These are phyloP conservation scores for Apiospora marii DNA, from an alignment of 2,329 filamentous ascomycete genomes.

Conservation along the genomic window DNA sequence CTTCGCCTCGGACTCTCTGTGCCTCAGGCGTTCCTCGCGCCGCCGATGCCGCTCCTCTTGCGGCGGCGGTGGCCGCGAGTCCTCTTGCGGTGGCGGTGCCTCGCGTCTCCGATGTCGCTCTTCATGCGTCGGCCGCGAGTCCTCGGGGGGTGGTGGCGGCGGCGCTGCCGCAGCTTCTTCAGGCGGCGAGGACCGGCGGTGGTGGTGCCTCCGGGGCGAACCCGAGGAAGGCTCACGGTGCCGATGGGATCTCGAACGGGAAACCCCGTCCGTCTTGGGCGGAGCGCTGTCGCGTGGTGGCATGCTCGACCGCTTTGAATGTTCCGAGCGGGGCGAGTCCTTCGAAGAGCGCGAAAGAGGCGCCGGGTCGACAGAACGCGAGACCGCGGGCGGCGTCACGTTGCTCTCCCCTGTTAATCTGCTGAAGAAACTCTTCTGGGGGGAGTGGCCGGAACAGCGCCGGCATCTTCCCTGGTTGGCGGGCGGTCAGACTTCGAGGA, in stretches of 20 bases:
- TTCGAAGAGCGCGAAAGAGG: slow-evolving; percentile 18
- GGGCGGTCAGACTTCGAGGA: slow-evolving; percentile 22
- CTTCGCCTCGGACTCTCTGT: slow-evolving; percentile 14
- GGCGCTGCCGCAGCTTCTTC: neutral
- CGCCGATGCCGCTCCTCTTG: neutral
- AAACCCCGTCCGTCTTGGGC: neutral
- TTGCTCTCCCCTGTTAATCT: slow-evolving; percentile 14
- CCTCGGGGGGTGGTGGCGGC: neutral
- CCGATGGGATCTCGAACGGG: slow-evolving; percentile 15
- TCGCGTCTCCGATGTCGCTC: slow-evolving; percentile 1
- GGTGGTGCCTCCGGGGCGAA: neutral
- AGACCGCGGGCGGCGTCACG: slow-evolving; percentile 1
- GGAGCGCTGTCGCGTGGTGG: slow-evolving; percentile 5
- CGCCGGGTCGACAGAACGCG: slow-evolving; percentile 19
- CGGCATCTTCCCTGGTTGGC: neutral
- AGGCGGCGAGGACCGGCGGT: neutral
- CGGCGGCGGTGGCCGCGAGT: neutral
- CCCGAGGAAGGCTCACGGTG: slow-evolving; percentile 5
- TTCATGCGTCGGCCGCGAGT: neutral
- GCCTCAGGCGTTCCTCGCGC: slow-evolving; percentile 1
- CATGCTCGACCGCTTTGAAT: slow-evolving; percentile 19
- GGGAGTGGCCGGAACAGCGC: neutral
- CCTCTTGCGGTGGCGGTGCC: neutral
- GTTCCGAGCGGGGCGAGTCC: slow-evolving; percentile 16
- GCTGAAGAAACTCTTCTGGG: slow-evolving; percentile 27